phyloP scores from a whole-genome alignment of 1,284 basidiomycete genomes.

The Trametes versicolor region DNA sequence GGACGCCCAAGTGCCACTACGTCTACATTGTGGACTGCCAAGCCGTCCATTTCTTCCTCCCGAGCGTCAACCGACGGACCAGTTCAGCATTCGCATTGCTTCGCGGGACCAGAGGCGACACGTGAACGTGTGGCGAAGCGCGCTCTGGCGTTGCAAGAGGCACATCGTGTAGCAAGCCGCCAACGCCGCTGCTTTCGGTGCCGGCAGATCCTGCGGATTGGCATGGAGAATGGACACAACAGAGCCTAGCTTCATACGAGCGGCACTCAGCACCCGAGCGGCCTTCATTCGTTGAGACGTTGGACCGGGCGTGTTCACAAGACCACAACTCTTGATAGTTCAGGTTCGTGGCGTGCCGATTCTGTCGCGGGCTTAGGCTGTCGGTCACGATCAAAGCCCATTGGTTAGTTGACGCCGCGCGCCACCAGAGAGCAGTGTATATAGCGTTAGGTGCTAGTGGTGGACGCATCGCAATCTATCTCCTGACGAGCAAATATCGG shows the following conservation, averaged over 20 bases:
- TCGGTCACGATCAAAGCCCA: conserved; percentile 11
- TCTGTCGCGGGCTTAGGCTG: conserved; percentile 1
- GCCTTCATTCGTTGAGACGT: conserved; percentile 16
- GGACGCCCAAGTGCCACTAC: neutral
- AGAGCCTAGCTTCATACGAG: neutral
- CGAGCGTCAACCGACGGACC: neutral
- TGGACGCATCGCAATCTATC: neutral
- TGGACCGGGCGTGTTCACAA: conserved; percentile 6
- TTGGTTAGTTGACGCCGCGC: conserved; percentile 12
- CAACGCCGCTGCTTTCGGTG: neutral
- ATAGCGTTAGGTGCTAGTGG: conserved; percentile 4
- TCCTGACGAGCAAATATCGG: neutral
- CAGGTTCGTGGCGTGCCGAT: conserved; percentile 9
- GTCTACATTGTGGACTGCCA: neutral
- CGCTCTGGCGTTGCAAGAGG: conserved; percentile 2
- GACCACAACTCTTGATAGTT: conserved; percentile 6
- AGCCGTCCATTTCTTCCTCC: neutral
- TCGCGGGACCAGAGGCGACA: neutral
- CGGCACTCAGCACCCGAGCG: neutral
- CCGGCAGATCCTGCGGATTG: neutral
- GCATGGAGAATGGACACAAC: neutral
- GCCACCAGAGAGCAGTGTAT: conserved; percentile 15
- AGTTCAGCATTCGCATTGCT: neutral
- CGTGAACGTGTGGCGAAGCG: conserved; percentile 8
- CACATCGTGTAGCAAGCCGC: neutral